phyloP scores from a whole-genome alignment of 306 rosid genomes.

The Cucumis hystrix region DNA sequence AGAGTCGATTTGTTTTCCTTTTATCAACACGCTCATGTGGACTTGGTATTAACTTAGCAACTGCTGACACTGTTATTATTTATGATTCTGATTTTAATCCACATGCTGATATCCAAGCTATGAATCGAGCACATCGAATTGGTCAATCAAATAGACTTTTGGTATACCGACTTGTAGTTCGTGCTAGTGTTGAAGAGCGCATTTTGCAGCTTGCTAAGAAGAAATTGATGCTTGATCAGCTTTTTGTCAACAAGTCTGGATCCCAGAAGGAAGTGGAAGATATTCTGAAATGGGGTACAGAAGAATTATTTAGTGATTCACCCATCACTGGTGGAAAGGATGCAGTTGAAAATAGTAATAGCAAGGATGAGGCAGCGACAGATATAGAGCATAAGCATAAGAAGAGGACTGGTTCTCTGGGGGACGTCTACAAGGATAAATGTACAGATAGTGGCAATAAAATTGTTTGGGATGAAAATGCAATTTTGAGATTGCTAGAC shows the following conservation, averaged over 20 bases:
- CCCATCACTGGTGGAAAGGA: constrained; percentile 47
- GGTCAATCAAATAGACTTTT: constrained; percentile 96
- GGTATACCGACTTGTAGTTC: constrained; percentile 96
- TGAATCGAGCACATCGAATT: constrained; percentile 99
- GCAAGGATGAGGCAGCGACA: constrained; percentile 58
- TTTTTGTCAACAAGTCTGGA: constrained; percentile 93
- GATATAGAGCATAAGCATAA: constrained; percentile 76
- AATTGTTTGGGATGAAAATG: constrained; percentile 92
- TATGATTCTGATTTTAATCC: constrained; percentile 99
- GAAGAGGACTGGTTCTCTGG: constrained; percentile 88
- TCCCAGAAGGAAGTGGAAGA: constrained; percentile 97
- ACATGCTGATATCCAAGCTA: constrained; percentile 99
- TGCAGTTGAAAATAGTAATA: constrained; percentile 42
- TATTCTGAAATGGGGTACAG: constrained; percentile 97
- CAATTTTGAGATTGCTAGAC: constrained; percentile 87
- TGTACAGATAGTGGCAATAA: constrained; percentile 75
- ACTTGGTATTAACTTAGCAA: constrained; percentile 96
- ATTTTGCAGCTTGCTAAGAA: constrained; percentile 99
- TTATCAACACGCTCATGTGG: constrained; percentile 98
- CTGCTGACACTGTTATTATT: constrained; percentile 97
- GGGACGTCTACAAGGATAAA: constrained; percentile 87
- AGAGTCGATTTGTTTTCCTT: constrained; percentile 93
- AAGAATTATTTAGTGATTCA: constrained; percentile 79
- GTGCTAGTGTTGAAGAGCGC: constrained; percentile 99
- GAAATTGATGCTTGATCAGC: constrained; percentile 99